A percentile compares a stretch with the other conserved stretches of the same genome.
Conservation (phyloP, 352 stramenopile genomes). For the Globisporangium barbulae region DNA sequence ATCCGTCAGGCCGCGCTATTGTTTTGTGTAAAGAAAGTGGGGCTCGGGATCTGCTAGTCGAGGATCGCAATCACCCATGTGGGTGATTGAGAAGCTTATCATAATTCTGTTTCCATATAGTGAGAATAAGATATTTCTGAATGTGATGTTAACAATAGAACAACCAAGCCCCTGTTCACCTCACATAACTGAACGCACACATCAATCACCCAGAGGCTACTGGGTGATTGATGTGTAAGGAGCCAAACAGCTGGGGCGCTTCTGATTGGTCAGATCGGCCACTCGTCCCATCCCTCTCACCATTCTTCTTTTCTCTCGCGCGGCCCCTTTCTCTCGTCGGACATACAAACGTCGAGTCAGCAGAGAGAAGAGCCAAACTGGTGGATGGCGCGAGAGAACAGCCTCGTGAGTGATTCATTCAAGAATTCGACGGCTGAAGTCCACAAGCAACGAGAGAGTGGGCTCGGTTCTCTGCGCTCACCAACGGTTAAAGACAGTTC, state of each 20-base stretch:
- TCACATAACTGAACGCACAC: too few species aligned
- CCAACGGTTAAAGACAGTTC: conserved; percentile 16
- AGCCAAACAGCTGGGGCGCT: conserved; percentile 12
- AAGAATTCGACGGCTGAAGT: conserved; percentile 12
- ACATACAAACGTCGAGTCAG: conserved; percentile 2
- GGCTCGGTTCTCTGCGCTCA: conserved; percentile 15
- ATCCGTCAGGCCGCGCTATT: too few species aligned
- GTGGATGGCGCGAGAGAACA: conserved; percentile 14
- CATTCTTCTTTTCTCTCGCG: background rate
- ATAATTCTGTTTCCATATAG: too few species aligned
- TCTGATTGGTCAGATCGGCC: conserved; percentile 3
- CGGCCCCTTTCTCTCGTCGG: background rate
- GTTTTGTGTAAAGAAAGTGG: too few species aligned
- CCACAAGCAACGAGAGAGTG: conserved; percentile 11
- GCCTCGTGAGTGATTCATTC: conserved; percentile 7
- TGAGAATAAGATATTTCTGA: too few species aligned
- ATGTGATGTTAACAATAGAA: too few species aligned
- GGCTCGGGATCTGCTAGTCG: too few species aligned
- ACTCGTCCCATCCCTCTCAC: background rate
- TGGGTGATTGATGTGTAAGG: conserved; percentile 2
- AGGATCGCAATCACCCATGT: too few species aligned
- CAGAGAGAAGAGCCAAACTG: conserved; percentile 6
- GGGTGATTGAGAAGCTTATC: too few species aligned
- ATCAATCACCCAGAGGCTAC: too few species aligned
- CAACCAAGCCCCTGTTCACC: too few species aligned